Evolutionary conservation across 805 yeast species (phyloP), one percentile per base, ranked within the genome.

Genomic region (Suhomyces faveliae): DNA sequence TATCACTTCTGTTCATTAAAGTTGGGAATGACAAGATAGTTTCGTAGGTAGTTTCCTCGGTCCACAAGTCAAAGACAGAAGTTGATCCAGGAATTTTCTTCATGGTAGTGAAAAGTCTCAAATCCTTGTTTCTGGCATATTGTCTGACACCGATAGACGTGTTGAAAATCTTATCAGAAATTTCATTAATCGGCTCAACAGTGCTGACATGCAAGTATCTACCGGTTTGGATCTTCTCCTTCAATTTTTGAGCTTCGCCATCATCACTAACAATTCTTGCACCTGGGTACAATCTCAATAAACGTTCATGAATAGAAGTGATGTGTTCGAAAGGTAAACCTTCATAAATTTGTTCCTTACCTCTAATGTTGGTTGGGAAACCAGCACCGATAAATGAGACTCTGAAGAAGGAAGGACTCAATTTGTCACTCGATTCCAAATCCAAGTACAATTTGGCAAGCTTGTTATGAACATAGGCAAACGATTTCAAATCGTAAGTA

Each of bases 241-340:
- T 61, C 48, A 83, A 64, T 43, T 67, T 71, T 43, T 67, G 70
- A 1, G 87, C 86, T 51, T 83, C 84, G 6, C 73, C 74, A 55
- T 81, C 85, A 51, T 72, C 78, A 22, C 82, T 70, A 29, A 89
- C 71, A 45, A 89, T 80, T 47, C 84, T 78, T 1, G 96, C 88
- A 43, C 96, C 96, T 23, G 94, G 95, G 63, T 88, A 87, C 41
- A 87, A 66, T 58, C 83, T 79, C 56, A 84, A 76, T 50, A 90
- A 69, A 55, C 96, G 74, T 57, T 84, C 87, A 57, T 86, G 89
- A 62, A 89, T 86, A 3, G 92, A 83, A 2, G 90, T 82, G 50
- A 89, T 83, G 64, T 87, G 94, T 62, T 89, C 97, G 68, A 87
- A 89, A 24, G 96, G 89, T 45, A 81, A 73, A 5, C 96, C 96